A percentile compares a stretch with the other conserved stretches of the same genome.
These are phyloP conservation scores for Fusarium sulawesiense DNA, from an alignment of 2,329 filamentous ascomycete genomes.

Conservation along the genomic window DNA sequence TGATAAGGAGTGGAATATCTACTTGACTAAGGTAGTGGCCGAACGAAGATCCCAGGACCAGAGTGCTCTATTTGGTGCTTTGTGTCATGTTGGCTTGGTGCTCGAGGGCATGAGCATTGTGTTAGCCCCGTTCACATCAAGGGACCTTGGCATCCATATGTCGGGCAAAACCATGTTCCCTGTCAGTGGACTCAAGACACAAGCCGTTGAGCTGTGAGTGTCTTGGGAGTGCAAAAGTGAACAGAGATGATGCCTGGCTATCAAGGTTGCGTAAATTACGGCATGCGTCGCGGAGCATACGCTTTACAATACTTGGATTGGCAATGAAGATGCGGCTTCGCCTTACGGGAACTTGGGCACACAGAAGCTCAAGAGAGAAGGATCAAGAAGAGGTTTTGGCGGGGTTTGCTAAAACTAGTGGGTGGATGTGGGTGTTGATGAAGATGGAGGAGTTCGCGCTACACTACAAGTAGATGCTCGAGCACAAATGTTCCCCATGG, in stretches of 20 bases:
- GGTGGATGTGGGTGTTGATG: conserved; percentile 16
- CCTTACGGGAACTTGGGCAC: not conserved
- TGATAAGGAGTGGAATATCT: conserved; percentile 2
- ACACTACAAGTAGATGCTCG: conserved; percentile 20
- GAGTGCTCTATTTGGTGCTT: conserved; percentile 7
- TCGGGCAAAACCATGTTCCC: conserved; percentile 31
- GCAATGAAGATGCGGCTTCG: not conserved
- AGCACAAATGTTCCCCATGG: conserved; percentile 21
- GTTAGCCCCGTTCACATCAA: conserved; percentile 19
- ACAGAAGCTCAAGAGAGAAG: conserved; percentile 2
- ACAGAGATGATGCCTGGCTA: not conserved
- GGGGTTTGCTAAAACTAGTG: conserved; percentile 24
- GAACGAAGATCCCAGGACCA: conserved; percentile 10
- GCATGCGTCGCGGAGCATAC: not conserved
- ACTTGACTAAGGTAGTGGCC: not conserved
- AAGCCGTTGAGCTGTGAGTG: conserved; percentile 3
- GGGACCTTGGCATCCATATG: conserved; percentile 29
- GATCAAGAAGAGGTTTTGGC: conserved; percentile 23
- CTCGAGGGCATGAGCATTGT: conserved; percentile 16
- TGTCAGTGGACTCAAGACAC: conserved; percentile 13
- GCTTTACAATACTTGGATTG: not conserved
- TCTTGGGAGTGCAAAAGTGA: not conserved
- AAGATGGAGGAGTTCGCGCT: conserved; percentile 24
- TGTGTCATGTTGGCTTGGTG: conserved; percentile 22
- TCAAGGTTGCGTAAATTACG: not conserved